Base-by-base conservation (phyloP, 202 grass and related monocot genomes). In the Carex arenaria region DNA sequence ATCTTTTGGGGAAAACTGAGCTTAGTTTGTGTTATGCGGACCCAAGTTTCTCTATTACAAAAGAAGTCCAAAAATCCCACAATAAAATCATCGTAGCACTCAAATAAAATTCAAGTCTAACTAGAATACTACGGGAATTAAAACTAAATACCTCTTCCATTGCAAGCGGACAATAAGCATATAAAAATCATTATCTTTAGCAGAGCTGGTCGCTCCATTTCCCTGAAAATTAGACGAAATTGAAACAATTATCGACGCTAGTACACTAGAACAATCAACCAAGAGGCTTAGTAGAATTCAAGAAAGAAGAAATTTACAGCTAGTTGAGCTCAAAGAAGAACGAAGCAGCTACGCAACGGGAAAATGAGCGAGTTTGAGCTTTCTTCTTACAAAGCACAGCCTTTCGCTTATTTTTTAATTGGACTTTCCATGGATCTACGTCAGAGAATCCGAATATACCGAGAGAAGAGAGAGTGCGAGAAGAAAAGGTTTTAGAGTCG, bases 121-220 rank as follows among this genome's bases (percentile, higher is more conserved):
- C 17, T 36, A 3, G 2, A 65, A 67, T 43, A 75, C 30, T 20
- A 47, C 15, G 42, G 51, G 10, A 71, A 86, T 64, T 17, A 42
- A 86, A 70, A 86, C 57, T 17, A 43, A 86, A 17, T 80, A 88
- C 91, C 91, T 85, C 56, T 86, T 32, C 75, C 91, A 32, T 73
- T 13, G 11, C 84, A 54, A 77, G 76, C 68, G 0, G 63, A 19
- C 4, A 81, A 66, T 73, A 93, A 82, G 63, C 89, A 83, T 78
- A 90, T 42, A 71, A 93, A 10, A 72, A 54, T 60, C 64, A 91
- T 65, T 34, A 79, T 55, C 54, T 64, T 67, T 20, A 63, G 32
- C 67, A 81, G 43, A 61, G 75, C 54, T 38, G 6, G 10, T 32
- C 62, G 69, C 82, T 42, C 76, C 91, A 90, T 90, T 56, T 30